Base-by-base conservation (phyloP, 208 protist species). In the Leishmania aethiopica region DNA sequence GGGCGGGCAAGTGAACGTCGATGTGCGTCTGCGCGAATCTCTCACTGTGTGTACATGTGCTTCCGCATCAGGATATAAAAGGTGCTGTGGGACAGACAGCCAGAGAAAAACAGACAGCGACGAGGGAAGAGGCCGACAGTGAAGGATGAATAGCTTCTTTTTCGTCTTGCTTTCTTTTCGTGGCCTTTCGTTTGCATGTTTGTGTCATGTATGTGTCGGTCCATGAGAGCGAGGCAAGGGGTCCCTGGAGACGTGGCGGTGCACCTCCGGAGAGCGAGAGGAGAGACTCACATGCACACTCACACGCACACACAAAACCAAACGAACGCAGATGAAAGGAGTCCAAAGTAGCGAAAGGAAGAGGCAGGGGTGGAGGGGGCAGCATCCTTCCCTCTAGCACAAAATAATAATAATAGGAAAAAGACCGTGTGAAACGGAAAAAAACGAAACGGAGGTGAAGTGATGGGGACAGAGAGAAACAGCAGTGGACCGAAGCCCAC, bases 261-360 rank as follows among this genome's bases (percentile, higher is more conserved):
- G 64, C 8, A 22, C 64, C 32, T 42, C 32, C 4, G 28, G 32
- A 40, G 40, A 40, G 64, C 2, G 32, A 37, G 13, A 19, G 32
- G 64, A 37, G 64, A 69, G 3, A 19, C 1, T 45, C 64, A 1
- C 10, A 69, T 17, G 8, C 11, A 42, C 64, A 7, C 15, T 0
- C 25, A 17, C 8, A 17, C 2, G 15, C 64, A 69, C 64, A n/a
- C 2, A 40, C 11, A 19, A 40, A 69, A 42, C 11, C 13, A 42
- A 69, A 37, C 25, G 37, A 79, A 0, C 42, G 28, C 57, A 72
- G 60, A 70, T 15, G 60, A 15, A 45, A 78, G 6, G 19, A 59
- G 51, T 22, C 51, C 28, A 66, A 15, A 40, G 72, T 37, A 32
- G 81, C 17, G 59, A 81, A 28, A n/a, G 57, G 82, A 35, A 86